These are phyloP conservation scores for Hemerocallis citrina DNA, from an alignment of 106 monocot genomes.

Conservation along the genomic window DNA sequence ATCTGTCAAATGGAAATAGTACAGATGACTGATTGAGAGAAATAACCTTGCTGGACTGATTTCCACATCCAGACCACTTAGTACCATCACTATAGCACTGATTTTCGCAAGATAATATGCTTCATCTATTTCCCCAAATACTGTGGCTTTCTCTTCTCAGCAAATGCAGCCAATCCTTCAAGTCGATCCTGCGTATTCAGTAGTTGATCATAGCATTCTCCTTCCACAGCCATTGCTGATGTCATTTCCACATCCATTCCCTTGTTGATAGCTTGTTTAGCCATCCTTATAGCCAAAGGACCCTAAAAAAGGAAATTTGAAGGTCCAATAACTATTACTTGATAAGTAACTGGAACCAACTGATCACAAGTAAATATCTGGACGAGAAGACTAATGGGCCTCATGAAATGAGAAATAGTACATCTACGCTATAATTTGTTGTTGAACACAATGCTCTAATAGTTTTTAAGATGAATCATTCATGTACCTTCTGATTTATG, in stretches of 20 bases:
- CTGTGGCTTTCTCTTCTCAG: slow-evolving; percentile 76
- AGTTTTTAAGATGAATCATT: not conserved
- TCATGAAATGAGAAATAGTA: not conserved
- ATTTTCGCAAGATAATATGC: too few relatives aligned
- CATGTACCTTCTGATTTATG: slow-evolving; percentile 84
- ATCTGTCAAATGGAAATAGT: too few relatives aligned
- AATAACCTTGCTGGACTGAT: too few relatives aligned
- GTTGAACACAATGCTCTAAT: not conserved
- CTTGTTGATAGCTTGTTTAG: slow-evolving; percentile 70
- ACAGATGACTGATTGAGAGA: too few relatives aligned
- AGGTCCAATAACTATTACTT: not conserved
- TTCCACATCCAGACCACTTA: too few relatives aligned
- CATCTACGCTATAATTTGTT: not conserved
- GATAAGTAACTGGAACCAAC: not conserved
- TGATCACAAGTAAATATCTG: not conserved
- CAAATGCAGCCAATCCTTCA: slow-evolving; percentile 87
- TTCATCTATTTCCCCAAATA: slow-evolving; percentile 62
- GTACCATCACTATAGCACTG: too few relatives aligned
- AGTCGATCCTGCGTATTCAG: slow-evolving; percentile 80
- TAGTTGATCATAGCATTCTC: slow-evolving; percentile 65
- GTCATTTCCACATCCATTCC: slow-evolving; percentile 56
- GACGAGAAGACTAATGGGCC: not conserved
- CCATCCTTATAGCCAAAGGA: slow-evolving; percentile 92
- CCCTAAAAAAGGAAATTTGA: slow-evolving; percentile 42
- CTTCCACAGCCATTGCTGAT: slow-evolving; percentile 61